phyloP scores from a whole-genome alignment of 257 asterid genomes.

The Cruciata laevipes region DNA sequence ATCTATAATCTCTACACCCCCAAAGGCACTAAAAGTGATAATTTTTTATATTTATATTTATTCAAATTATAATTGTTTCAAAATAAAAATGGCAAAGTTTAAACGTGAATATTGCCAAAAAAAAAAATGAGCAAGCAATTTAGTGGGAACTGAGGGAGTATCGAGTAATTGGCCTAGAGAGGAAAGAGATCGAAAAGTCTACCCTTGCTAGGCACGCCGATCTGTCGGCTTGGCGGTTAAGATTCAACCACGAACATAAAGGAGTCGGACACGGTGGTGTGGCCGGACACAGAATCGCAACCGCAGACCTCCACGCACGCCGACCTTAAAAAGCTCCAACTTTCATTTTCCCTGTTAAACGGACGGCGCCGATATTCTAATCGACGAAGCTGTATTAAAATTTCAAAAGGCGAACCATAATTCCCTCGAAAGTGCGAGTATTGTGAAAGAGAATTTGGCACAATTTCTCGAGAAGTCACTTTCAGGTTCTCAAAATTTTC shows the following conservation, averaged over 20 bases:
- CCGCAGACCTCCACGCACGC: neutral
- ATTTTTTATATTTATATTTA: too few species aligned
- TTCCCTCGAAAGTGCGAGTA: too few species aligned
- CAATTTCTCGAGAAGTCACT: neutral
- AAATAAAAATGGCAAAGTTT: too few species aligned
- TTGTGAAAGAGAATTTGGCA: neutral
- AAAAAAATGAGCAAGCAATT: too few species aligned
- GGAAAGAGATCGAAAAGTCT: neutral
- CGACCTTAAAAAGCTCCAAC: neutral
- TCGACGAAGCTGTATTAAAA: neutral
- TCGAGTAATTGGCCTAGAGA: too few species aligned
- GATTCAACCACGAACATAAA: neutral
- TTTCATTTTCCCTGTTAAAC: neutral
- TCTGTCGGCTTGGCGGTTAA: neutral
- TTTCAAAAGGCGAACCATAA: neutral
- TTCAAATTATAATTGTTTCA: too few species aligned
- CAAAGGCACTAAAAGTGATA: too few species aligned
- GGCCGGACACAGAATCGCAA: neutral
- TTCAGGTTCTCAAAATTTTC: slow-evolving; percentile 8
- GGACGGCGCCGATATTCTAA: neutral
- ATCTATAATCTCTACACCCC: too few species aligned
- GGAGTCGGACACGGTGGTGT: neutral
- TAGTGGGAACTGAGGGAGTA: too few species aligned
- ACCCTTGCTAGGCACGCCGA: neutral
- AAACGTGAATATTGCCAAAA: too few species aligned